Evolutionary conservation across 2,329 filamentous ascomycete species (phyloP).

Genomic region (Dactylonectria macrodidyma): DNA sequence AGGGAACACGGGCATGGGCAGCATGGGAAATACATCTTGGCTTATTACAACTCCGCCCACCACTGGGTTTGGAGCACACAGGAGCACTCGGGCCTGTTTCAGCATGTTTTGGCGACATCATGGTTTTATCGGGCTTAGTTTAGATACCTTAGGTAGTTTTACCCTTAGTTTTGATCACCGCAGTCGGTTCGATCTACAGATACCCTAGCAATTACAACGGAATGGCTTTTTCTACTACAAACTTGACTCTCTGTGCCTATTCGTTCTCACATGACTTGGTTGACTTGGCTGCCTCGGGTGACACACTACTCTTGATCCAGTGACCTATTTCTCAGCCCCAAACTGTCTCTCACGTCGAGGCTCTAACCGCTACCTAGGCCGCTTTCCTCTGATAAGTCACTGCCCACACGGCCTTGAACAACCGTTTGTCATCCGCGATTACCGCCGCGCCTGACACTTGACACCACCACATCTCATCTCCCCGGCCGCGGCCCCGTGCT

Average conservation of each 20-base stretch:
- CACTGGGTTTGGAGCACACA: conserved; percentile 23
- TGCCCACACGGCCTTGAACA: neutral
- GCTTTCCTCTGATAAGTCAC: conserved; percentile 12
- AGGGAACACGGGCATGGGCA: conserved; percentile 3
- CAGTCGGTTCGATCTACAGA: conserved; percentile 20
- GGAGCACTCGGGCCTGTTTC: conserved; percentile 15
- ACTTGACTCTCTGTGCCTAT: neutral
- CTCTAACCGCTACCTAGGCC: conserved; percentile 6
- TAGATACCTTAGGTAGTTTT: conserved; percentile 35
- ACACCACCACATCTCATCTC: conserved; percentile 1
- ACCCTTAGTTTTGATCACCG: conserved; percentile 13
- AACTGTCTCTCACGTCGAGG: conserved; percentile 1
- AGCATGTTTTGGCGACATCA: conserved; percentile 18
- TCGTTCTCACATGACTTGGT: conserved; percentile 10
- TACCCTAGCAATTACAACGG: conserved; percentile 28
- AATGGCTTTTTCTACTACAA: conserved; percentile 9
- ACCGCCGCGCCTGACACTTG: neutral
- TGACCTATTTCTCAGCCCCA: conserved; percentile 4
- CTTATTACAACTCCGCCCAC: conserved; percentile 9
- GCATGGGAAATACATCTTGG: conserved; percentile 27
- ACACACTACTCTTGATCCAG: conserved; percentile 10
- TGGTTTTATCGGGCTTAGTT: conserved; percentile 22
- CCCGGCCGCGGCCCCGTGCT: conserved; percentile 1
- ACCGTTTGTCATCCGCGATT: neutral
- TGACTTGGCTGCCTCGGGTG: conserved; percentile 22